Base-by-base conservation (phyloP, 2,329 filamentous ascomycete genomes). In the Chalaropsis thielavioides region DNA sequence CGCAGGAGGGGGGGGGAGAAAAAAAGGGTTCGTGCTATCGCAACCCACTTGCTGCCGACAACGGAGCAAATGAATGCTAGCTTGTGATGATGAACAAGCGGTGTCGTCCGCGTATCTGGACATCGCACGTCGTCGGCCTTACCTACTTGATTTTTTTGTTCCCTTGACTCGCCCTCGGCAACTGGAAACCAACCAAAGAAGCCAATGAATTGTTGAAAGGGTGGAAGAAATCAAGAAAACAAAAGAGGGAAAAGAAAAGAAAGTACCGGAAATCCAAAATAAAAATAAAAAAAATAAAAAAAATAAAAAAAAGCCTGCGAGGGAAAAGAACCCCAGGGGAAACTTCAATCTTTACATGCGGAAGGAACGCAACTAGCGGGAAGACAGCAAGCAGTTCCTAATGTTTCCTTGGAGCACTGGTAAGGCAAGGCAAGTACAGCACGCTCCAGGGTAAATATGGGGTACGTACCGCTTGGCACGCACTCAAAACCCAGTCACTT, bases 311-410 rank as follows among this genome's bases (percentile, higher is more conserved):
- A 38, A n/a, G n/a, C n/a, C n/a, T n/a, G n/a, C n/a, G n/a, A n/a
- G n/a, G n/a, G n/a, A n/a, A 38, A 10, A 38, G 6, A 54, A 54
- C 35, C 11, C 43, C 60, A 46, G 38, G 54, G 31, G 54, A 49
- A 27, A 38, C 54, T 3, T 58, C 27, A 58, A 58, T 58, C 54
- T 58, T 58, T 58, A 58, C 54, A 58, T 58, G 54, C 54, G 54
- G 54, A 58, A 58, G 54, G 54, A 58, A 35, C 54, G 24, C 54
- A 58, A 38, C 54, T 58, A 58, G 54, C 54, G 24, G 54, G 54
- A 58, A 58, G 54, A 17, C 54, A 58, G 54, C 13, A 35, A 58
- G 54, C 13, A 35, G 54, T 58, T 58, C 54, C 54, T 58, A 58
- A 38, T 35, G 31, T 58, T 58, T 58, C 54, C 54, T 38, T 58